Conservation (phyloP, 2,329 filamentous ascomycete genomes). For the Chrysoporthe deuterocubensis region DNA sequence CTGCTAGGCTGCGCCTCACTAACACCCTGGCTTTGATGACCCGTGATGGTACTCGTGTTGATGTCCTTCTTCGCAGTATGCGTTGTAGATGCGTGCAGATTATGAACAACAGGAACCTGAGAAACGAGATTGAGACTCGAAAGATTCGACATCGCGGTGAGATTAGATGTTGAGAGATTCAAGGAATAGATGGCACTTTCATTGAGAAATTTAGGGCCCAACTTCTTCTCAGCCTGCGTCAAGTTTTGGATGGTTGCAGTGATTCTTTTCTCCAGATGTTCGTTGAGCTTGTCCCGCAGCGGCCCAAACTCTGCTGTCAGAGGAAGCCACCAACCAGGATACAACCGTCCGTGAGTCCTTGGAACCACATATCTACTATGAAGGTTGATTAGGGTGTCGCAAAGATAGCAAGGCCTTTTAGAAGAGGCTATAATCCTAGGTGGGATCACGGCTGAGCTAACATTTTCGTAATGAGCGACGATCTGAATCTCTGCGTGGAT, state of each 20-base stretch:
- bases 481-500: conserved; percentile 58
- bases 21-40: neutral
- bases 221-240: neutral
- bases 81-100: neutral
- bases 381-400: conserved; percentile 49
- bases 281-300: conserved; percentile 13
- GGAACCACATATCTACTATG: conserved; percentile 48
- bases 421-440: conserved; percentile 52
- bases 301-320: neutral
- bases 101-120: neutral
- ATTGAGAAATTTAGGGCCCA: neutral
- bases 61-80: neutral
- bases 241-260: neutral
- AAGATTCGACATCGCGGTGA: neutral
- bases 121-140: neutral
- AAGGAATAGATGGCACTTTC: conserved; percentile 22
- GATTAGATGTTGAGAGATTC: conserved; percentile 10
- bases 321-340: conserved; percentile 51
- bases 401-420: conserved; percentile 57
- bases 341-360: conserved; percentile 48
- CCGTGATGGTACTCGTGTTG: too few species aligned
- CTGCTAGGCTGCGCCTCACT: too few species aligned
- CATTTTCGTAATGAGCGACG: conserved; percentile 45
- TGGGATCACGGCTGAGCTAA: conserved; percentile 32
- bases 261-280: conserved; percentile 9